A percentile compares a stretch with the other conserved stretches of the same genome.
Conservation (phyloP, 345 rosid species). For the Gynandropsis gynandra region DNA sequence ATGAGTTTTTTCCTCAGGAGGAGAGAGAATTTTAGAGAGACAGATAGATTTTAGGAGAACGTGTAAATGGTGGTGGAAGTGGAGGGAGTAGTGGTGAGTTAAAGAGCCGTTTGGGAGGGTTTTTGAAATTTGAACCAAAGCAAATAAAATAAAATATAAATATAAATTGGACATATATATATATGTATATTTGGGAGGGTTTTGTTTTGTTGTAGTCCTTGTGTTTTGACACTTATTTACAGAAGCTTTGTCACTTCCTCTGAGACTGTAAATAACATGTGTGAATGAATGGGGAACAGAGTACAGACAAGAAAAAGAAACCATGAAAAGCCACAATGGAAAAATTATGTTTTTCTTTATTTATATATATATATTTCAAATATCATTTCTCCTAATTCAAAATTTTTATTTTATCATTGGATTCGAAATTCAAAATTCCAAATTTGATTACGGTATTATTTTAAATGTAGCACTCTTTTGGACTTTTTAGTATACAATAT, state of each 20-base stretch:
- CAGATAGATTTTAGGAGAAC: slow-evolving; percentile 22
- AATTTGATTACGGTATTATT: slow-evolving; percentile 12
- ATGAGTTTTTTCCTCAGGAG: slow-evolving; percentile 18
- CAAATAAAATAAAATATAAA: slow-evolving; percentile 3
- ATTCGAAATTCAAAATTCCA: slow-evolving; percentile 31
- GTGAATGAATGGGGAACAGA: too few relatives aligned
- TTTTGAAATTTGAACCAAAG: slow-evolving; percentile 33
- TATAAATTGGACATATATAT: neutral
- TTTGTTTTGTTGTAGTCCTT: slow-evolving; percentile 27
- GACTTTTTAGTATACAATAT: slow-evolving; percentile 21
- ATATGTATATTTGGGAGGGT: neutral
- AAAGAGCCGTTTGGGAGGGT: slow-evolving; percentile 18
- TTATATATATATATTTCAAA: neutral
- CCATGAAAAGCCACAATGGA: slow-evolving; percentile 22
- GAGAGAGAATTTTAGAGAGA: slow-evolving; percentile 9
- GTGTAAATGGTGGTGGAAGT: slow-evolving; percentile 23
- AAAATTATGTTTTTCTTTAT: neutral
- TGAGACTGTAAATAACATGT: slow-evolving; percentile 16
- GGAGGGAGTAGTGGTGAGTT: slow-evolving; percentile 32
- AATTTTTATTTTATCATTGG: slow-evolving; percentile 23
- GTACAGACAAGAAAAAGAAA: slow-evolving; percentile 23
- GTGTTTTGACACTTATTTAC: slow-evolving; percentile 27
- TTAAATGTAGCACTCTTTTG: slow-evolving; percentile 24
- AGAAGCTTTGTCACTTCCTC: slow-evolving; percentile 18
- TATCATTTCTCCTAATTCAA: too few relatives aligned